Conservation (phyloP, 148 eudicot species). For the Beta vulgaris region DNA sequence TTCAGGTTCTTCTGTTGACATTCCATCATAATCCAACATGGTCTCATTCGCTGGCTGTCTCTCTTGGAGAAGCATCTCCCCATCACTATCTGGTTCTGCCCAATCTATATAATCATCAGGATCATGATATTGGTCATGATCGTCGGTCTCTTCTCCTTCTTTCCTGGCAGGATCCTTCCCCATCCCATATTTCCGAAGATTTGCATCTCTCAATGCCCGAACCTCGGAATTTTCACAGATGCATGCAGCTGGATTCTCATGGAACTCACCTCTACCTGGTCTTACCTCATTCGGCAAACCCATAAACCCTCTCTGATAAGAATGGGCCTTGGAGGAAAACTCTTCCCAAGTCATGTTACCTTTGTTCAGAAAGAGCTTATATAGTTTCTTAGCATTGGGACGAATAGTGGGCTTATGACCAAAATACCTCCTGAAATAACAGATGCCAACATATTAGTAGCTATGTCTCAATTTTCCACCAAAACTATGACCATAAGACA, state of each 20-base stretch:
- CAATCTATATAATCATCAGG: conserved; percentile 57
- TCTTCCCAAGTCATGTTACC: conserved; percentile 88
- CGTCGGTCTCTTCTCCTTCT: conserved; percentile 50
- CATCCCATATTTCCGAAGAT: conserved; percentile 37
- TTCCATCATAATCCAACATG: conserved; percentile 48
- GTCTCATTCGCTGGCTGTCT: conserved; percentile 53
- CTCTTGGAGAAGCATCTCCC: conserved; percentile 42
- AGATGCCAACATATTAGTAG: neutral
- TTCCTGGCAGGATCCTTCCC: conserved; percentile 29
- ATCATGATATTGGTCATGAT: conserved; percentile 48
- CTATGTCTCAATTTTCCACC: neutral
- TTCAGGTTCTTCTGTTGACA: conserved; percentile 69
- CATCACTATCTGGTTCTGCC: conserved; percentile 73
- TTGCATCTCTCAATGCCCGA: conserved; percentile 40
- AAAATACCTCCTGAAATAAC: conserved; percentile 74
- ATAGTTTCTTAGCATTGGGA: conserved; percentile 88
- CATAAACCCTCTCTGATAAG: conserved; percentile 81
- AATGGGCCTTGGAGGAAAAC: conserved; percentile 60
- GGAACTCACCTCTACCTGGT: conserved; percentile 91
- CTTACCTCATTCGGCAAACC: conserved; percentile 85
- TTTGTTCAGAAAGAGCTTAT: conserved; percentile 54
- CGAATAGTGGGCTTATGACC: conserved; percentile 98
- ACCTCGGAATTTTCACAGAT: conserved; percentile 82
- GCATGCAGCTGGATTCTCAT: conserved; percentile 88
- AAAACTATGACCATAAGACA: neutral